Evolutionary conservation across 2,329 filamentous ascomycete genomes (phyloP).

Genomic region (Trichoderma oligosporum): DNA sequence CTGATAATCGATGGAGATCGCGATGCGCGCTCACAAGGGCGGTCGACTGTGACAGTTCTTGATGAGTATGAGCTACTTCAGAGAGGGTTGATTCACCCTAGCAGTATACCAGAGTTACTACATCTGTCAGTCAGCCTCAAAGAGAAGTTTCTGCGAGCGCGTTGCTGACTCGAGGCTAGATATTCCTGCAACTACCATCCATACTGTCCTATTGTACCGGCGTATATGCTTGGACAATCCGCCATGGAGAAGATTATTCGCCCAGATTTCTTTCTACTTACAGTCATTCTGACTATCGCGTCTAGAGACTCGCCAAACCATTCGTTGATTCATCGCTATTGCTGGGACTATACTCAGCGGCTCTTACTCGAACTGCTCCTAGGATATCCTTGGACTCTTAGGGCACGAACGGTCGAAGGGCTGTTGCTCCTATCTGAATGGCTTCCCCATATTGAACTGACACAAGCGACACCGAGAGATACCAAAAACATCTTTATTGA

Average conservation of each 20-base stretch:
- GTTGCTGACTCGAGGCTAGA: not conserved
- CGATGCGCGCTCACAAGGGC: not conserved
- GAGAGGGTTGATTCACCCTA: not conserved
- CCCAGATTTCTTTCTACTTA: not conserved
- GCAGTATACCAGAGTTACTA: not conserved
- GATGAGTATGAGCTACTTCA: not conserved
- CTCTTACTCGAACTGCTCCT: not conserved
- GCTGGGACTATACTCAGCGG: slow-evolving; percentile 2
- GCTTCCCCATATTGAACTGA: not conserved
- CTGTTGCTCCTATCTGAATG: not conserved
- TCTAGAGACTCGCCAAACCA: not conserved
- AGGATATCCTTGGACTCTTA: not conserved
- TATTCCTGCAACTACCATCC: not conserved
- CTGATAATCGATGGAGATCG: not conserved
- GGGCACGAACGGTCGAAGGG: not conserved
- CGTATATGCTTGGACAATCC: not conserved
- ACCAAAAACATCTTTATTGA: slow-evolving; percentile 3
- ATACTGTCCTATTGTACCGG: slow-evolving; percentile 5
- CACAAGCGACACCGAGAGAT: not conserved
- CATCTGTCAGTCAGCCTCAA: not conserved
- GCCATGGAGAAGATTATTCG: not conserved
- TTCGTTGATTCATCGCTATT: not conserved
- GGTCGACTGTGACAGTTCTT: not conserved
- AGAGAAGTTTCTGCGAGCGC: too few relatives aligned
- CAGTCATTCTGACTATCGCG: not conserved